These are phyloP conservation scores for Scheffersomyces titani DNA, from an alignment of 1,139 yeast species.

Conservation along the genomic window DNA sequence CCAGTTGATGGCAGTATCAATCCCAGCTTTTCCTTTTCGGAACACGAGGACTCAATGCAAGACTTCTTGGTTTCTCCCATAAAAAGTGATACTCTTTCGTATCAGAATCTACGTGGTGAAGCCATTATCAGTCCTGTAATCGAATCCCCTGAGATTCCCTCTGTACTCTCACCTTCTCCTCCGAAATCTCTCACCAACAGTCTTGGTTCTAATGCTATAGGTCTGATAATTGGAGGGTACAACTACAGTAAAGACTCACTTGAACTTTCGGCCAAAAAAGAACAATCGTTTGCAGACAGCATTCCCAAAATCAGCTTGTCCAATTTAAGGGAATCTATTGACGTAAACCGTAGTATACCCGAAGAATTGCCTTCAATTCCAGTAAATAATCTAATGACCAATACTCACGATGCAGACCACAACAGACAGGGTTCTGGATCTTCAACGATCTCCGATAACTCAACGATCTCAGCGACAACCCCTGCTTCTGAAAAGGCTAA, in stretches of 20 bases:
- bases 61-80: constrained; percentile 25
- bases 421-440: constrained; percentile 40
- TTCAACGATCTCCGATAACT: constrained; percentile 33
- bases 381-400: background rate
- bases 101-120: background rate
- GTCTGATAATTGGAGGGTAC: constrained; percentile 34
- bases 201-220: constrained; percentile 20
- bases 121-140: constrained; percentile 12
- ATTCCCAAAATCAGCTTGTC: background rate
- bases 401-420: constrained; percentile 17
- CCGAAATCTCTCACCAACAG: constrained; percentile 8
- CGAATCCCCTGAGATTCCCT: constrained; percentile 8
- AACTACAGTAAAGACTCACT: constrained; percentile 17
- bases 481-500: constrained; percentile 29
- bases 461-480: constrained; percentile 34
- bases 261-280: background rate
- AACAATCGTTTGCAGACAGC: background rate
- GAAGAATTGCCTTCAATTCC: background rate
- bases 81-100: constrained; percentile 5
- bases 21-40: constrained; percentile 25
- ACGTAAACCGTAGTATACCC: constrained; percentile 1
- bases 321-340: background rate
- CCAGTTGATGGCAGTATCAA: background rate
- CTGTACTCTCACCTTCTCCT: constrained; percentile 5
- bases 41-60: constrained; percentile 27